Percentiles rank a stretch among this genome's conserved stretches.
Evolutionary conservation across 2,329 filamentous ascomycete species (phyloP).

Genomic region (Harringtonia aguacate): DNA sequence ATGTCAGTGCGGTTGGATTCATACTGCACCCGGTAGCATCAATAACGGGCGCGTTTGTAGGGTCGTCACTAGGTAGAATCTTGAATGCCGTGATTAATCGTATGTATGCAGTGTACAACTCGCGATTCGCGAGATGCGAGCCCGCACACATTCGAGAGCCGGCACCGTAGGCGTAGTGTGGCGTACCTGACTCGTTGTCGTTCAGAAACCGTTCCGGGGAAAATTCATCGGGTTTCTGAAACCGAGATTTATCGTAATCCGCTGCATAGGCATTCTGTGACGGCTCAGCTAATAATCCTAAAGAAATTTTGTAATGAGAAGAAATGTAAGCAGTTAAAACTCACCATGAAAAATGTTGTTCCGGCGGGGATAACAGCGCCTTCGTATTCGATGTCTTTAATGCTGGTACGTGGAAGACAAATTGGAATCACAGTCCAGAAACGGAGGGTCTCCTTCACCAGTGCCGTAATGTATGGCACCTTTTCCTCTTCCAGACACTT

Average conservation of each 20-base stretch:
- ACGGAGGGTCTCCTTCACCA: conserved; percentile 68
- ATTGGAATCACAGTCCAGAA: conserved; percentile 76
- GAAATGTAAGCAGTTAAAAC: background rate
- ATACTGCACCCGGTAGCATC: conserved; percentile 5
- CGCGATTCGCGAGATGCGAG: conserved; percentile 50
- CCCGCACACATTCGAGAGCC: conserved; percentile 55
- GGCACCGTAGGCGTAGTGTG: conserved; percentile 54
- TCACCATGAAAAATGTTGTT: conserved; percentile 64
- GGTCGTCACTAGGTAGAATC: conserved; percentile 51
- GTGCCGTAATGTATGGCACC: conserved; percentile 62
- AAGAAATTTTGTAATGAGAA: no score
- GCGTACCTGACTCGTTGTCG: conserved; percentile 31
- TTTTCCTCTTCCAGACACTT: conserved; percentile 64
- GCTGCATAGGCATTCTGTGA: conserved; percentile 59
- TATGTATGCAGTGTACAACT: conserved; percentile 50
- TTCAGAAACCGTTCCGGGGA: conserved; percentile 57
- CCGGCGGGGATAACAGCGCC: conserved; percentile 59
- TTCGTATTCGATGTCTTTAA: conserved; percentile 61
- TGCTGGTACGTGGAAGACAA: conserved; percentile 59
- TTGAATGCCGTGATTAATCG: conserved; percentile 48
- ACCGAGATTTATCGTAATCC: conserved; percentile 60
- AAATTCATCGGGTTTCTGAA: conserved; percentile 51
- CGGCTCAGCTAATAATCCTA: background rate
- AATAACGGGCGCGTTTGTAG: conserved; percentile 36
- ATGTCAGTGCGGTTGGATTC: conserved; percentile 5